Evolutionary conservation across 345 rosid genomes (phyloP).

Genomic region (Physaria fendleri): DNA sequence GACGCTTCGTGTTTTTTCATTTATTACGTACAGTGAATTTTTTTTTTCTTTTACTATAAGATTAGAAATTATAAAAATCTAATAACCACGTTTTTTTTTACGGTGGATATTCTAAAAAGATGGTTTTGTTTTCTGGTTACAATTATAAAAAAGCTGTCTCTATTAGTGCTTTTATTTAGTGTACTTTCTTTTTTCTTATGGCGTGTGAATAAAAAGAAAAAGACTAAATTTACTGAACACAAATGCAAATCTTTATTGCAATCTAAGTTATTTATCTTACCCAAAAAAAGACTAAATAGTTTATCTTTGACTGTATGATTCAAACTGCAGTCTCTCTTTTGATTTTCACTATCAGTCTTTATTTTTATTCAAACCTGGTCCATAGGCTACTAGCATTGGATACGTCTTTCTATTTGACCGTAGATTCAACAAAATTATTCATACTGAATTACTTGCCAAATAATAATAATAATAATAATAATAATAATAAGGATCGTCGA

Average conservation of each 20-base stretch:
- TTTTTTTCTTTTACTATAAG: too few relatives aligned
- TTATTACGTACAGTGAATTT: too few relatives aligned
- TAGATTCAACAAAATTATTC: too few relatives aligned
- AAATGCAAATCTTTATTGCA: constrained; percentile 9
- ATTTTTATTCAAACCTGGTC: constrained; percentile 11
- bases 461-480: too few relatives aligned
- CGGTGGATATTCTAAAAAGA: not conserved
- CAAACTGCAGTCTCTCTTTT: constrained; percentile 14
- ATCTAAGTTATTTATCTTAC: not conserved
- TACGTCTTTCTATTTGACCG: not conserved
- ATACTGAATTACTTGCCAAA: not conserved
- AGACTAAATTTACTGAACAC: not conserved
- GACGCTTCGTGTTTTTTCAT: too few relatives aligned
- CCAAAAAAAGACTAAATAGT: constrained; percentile 5
- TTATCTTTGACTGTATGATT: constrained; percentile 25
- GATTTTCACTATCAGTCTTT: not conserved
- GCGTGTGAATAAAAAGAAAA: constrained; percentile 19
- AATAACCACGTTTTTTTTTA: not conserved
- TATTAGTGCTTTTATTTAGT: constrained; percentile 1
- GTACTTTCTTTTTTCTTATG: not conserved
- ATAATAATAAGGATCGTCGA: too few relatives aligned
- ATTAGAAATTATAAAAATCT: too few relatives aligned
- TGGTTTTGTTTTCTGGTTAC: not conserved
- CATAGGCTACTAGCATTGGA: not conserved
- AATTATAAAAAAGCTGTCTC: constrained; percentile 9